Evolutionary conservation across 2,329 filamentous ascomycete species (phyloP), one percentile per base, ranked within the genome.

Genomic region (Grosmannia serpens): DNA sequence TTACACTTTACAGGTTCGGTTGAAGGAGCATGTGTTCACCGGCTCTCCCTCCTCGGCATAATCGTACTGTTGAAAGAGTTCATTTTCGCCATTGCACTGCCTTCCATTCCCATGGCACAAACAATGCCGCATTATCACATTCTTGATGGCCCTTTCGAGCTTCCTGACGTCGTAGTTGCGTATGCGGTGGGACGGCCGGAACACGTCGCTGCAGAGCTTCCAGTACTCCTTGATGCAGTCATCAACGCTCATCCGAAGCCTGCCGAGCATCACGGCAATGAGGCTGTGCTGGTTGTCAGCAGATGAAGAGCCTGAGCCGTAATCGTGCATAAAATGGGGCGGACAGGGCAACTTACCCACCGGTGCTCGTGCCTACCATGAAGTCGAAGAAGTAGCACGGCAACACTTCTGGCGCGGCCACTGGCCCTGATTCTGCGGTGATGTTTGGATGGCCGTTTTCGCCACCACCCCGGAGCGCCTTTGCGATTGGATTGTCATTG

Each of bases 201-300:
- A 58, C 17, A 53, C 53, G 10, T 44, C 41, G 29, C 50, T 20
- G 24, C 46, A 49, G 20, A 56, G 29, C 47, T 27, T n/a, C 29
- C 26, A 33, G 49, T 61, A 61, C 13, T 57, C 55, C 49, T 29
- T 29, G 35, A 59, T 55, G 46, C 60, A 61, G 6, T 61, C 57
- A 17, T 56, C 57, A 8, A 61, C 20, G 20, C 26, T 59, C 57
- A 61, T 61, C 13, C 35, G 55, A 15, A 61, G 57, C 15, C 46
- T 51, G 3, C 60, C 57, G 10, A 61, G 57, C 57, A 59, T 61
- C 22, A 59, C 35, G 15, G 60, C 60, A 24, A 61, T 59, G 10
- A 61, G 47, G 17, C 47, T 50, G 47, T 6, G 24, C n/a, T 27
- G 24, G 27, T 9, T 35, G 13, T 35, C 13, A 35, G 33, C 33